These are phyloP conservation scores for Diaporthe citri DNA, from an alignment of 2,329 filamentous ascomycete genomes.

Conservation along the genomic window DNA sequence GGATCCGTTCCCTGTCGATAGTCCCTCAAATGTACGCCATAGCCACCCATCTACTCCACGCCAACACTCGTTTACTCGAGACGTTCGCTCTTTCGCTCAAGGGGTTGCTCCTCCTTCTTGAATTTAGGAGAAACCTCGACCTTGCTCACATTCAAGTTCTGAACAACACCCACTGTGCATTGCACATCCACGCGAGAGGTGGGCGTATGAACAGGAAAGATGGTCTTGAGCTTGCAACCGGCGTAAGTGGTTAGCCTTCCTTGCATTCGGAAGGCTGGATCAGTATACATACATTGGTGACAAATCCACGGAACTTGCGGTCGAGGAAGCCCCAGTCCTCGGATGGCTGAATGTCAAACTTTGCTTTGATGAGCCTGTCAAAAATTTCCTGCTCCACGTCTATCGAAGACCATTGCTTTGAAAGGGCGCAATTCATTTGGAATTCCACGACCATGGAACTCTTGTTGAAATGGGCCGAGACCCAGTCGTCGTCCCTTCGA, in stretches of 20 bases:
- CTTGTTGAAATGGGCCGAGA: constrained; percentile 20
- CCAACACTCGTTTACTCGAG: too few species aligned
- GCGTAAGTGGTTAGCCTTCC: not conserved
- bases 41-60: too few species aligned
- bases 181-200: too few species aligned
- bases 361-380: constrained; percentile 13
- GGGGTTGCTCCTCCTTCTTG: too few species aligned
- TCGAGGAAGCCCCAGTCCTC: constrained; percentile 36
- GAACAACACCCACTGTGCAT: too few species aligned
- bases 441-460: constrained; percentile 1
- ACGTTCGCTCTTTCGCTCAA: too few species aligned
- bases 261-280: not conserved
- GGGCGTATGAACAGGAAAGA: too few species aligned
- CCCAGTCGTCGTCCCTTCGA: not conserved
- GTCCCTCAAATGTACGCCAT: too few species aligned
- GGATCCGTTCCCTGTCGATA: too few species aligned
- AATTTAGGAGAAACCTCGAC: too few species aligned
- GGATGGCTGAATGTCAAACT: not conserved
- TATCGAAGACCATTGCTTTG: not conserved
- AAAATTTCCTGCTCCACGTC: constrained; percentile 33
- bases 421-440: not conserved
- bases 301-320: not conserved
- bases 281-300: not conserved
- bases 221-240: too few species aligned
- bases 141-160: too few species aligned